Evolutionary conservation across 768 basidiomycete genomes (phyloP).

Genomic region (Leccinum arenicola): DNA sequence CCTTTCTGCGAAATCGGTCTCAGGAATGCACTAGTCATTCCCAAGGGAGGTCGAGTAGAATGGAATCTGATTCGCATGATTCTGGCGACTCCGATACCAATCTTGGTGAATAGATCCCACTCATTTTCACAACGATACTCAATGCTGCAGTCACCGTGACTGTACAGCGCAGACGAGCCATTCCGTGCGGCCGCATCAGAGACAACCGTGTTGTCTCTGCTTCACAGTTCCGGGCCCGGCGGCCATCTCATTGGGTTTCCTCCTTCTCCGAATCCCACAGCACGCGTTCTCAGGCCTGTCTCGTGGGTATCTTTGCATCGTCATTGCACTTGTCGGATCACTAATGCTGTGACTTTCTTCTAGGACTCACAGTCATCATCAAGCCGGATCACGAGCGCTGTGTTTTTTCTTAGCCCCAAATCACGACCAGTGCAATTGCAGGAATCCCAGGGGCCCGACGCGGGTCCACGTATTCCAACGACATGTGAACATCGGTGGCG

Average conservation of each 20-base stretch:
- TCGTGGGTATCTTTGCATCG: neutral
- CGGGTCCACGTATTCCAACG: neutral
- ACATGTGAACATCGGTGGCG: constrained; percentile 4
- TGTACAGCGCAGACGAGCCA: constrained; percentile 34
- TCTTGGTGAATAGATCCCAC: neutral
- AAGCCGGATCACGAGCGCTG: neutral
- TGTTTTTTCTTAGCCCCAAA: neutral
- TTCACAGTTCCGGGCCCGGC: neutral
- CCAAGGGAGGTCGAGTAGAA: neutral
- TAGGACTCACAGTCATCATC: neutral
- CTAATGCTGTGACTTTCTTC: neutral
- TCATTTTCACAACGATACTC: no score
- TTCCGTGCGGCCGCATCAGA: constrained; percentile 22
- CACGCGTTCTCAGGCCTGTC: neutral
- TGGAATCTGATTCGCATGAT: no score
- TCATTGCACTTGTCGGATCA: neutral
- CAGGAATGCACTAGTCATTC: neutral
- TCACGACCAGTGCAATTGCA: neutral
- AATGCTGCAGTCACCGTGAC: no score
- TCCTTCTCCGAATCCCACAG: neutral
- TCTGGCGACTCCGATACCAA: neutral
- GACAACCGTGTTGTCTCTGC: constrained; percentile 21
- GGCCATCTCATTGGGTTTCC: neutral
- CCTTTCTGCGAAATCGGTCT: neutral
- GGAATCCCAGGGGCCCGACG: neutral